Base-by-base conservation (phyloP, 177 flowering plant genomes). In the Tripterygium wilfordii region DNA sequence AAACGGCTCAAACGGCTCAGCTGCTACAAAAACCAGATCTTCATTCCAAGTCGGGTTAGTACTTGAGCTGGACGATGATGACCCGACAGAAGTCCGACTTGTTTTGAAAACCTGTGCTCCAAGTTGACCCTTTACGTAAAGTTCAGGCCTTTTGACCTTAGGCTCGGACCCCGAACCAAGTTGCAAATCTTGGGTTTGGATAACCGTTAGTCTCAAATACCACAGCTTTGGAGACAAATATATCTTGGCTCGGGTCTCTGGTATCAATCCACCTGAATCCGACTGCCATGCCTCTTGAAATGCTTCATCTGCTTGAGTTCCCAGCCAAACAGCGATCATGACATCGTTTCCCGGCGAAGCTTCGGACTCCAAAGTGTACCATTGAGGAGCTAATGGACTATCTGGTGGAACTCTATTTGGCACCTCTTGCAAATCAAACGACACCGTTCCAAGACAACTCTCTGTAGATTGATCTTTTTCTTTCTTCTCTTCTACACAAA, bases 281-380 rank as follows among this genome's bases (percentile, higher is more conserved):
- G 99, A 94, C 56, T 84, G 96, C 97, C 99, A 94, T 0, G 99
- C 96, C 62, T 89, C 96, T 42, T 79, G 95, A 49, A 89, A 94
- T 0, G 96, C 85, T 55, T 94, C 99, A 52, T 94, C 99, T 0
- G 89, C 88, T 66, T 86, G 99, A 35, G 97, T 89, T 5, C 99
- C 99, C 18, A 84, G 13, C 99, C 99, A 94, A 0, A 89, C 88
- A 1, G 97, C 88, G n/a, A 89, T 66, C 99, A 86, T 89, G 53
- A 94, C 76, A 49, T 92, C 96, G 51, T 59, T 65, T 41, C 63
- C 76, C 16, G 72, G 57, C 9, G 59, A 44, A 10, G 45, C 41
- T 8, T 70, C 86, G n/a, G 83, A 63, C 38, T 91, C 98, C 4
- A 92, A 65, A 28, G 82, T 74, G 68, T 86, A 89, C 99, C 99